Conservation (phyloP, 352 stramenopile species). For the Phytophthora chlamydospora region DNA sequence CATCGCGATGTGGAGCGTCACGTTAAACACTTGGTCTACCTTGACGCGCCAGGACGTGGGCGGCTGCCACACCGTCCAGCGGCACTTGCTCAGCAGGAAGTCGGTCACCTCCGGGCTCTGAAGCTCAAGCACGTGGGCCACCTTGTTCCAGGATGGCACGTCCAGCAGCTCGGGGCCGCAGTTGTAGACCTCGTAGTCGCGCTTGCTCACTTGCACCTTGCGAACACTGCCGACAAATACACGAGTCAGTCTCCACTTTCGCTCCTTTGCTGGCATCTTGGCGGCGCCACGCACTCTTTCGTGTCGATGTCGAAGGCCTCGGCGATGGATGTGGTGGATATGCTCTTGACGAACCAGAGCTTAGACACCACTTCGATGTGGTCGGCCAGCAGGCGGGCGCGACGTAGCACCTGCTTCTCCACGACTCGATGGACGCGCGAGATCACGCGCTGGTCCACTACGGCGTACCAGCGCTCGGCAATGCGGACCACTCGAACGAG, state of each 20-base stretch:
- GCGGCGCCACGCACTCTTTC: slow-evolving; percentile 44
- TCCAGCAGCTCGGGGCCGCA: slow-evolving; percentile 57
- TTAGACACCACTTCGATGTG: slow-evolving; percentile 66
- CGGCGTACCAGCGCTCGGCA: slow-evolving; percentile 47
- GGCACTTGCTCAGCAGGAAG: slow-evolving; percentile 49
- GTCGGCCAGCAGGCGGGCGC: slow-evolving; percentile 46
- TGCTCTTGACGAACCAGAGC: slow-evolving; percentile 64
- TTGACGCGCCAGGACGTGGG: slow-evolving; percentile 68
- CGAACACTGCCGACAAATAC: slow-evolving; percentile 42
- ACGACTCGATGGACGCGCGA: slow-evolving; percentile 51
- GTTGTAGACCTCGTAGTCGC: slow-evolving; percentile 59
- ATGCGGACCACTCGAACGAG: slow-evolving; percentile 42
- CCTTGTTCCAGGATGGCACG: slow-evolving; percentile 47
- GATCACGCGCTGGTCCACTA: slow-evolving; percentile 65
- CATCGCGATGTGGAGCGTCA: slow-evolving; percentile 51
- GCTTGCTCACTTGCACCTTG: slow-evolving; percentile 58
- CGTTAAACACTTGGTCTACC: slow-evolving; percentile 67
- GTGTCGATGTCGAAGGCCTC: slow-evolving; percentile 56
- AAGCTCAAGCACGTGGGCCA: slow-evolving; percentile 39
- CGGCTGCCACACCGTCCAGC: slow-evolving; percentile 67
- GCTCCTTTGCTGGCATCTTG: not conserved
- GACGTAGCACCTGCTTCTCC: slow-evolving; percentile 55
- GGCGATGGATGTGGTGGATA: slow-evolving; percentile 64
- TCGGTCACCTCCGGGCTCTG: slow-evolving; percentile 33
- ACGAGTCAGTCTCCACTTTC: slow-evolving; percentile 1